Evolutionary conservation across 2,329 filamentous ascomycete species (phyloP).

Genomic region (Xylariaceae sp.): DNA sequence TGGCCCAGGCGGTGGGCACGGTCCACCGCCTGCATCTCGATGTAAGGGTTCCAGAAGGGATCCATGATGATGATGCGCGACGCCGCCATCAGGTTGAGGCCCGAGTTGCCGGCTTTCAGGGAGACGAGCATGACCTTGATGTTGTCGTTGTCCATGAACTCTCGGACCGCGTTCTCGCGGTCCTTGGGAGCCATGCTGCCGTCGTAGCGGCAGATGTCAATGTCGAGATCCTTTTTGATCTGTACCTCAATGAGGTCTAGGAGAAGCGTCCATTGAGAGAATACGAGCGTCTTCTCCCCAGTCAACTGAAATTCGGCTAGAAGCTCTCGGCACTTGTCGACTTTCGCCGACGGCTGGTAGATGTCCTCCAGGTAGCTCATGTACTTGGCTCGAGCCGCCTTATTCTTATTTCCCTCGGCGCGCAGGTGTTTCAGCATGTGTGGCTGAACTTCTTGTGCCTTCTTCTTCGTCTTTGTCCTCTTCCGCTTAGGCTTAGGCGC

Average conservation of each 20-base stretch:
- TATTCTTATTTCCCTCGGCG: constrained; percentile 54
- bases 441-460: constrained; percentile 31
- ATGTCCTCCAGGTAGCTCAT: constrained; percentile 58
- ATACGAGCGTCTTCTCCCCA: constrained; percentile 71
- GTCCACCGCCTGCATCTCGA: constrained; percentile 88
- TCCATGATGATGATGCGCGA: constrained; percentile 85
- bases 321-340: constrained; percentile 60
- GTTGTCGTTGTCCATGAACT: constrained; percentile 52
- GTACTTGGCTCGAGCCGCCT: constrained; percentile 60
- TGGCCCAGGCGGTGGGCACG: constrained; percentile 86
- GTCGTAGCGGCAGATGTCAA: constrained; percentile 64
- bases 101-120: constrained; percentile 74
- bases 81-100: constrained; percentile 76
- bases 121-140: constrained; percentile 69
- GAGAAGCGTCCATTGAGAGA: constrained; percentile 73
- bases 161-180: constrained; percentile 58
- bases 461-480: constrained; percentile 35
- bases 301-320: constrained; percentile 40
- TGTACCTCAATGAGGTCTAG: constrained; percentile 72
- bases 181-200: constrained; percentile 62
- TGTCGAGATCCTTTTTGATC: constrained; percentile 44
- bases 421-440: constrained; percentile 43
- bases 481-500: constrained; percentile 31
- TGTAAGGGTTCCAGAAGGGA: constrained; percentile 90
- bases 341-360: constrained; percentile 70